A percentile compares a stretch with the other conserved stretches of the same genome.
phyloP scores from a whole-genome alignment of 208 protist species.

The Porcisia hertigi region DNA sequence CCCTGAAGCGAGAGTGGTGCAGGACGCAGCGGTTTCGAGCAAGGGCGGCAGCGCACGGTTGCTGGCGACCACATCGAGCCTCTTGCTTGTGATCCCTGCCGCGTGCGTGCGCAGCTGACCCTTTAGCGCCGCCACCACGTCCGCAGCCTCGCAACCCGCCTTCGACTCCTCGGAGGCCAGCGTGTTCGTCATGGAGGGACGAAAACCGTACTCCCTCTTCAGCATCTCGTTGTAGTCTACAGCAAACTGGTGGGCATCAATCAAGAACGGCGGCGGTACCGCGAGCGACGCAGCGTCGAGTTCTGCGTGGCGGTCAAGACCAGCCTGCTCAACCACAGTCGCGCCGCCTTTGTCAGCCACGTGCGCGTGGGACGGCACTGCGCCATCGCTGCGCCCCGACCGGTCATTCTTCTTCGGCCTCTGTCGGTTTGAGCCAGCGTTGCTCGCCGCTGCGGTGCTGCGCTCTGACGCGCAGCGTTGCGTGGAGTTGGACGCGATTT shows the following conservation, averaged over 20 bases:
- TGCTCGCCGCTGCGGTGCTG: slow-evolving; percentile 6
- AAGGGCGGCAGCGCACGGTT: slow-evolving; percentile 12
- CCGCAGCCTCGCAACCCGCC: neutral
- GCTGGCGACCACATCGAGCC: neutral
- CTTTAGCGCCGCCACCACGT: neutral
- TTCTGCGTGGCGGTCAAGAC: neutral
- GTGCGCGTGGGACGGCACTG: slow-evolving; percentile 1
- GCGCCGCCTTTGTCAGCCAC: slow-evolving; percentile 2
- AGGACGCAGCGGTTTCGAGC: neutral
- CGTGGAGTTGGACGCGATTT: slow-evolving; percentile 5
- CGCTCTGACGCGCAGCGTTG: slow-evolving; percentile 18
- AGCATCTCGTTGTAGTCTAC: slow-evolving; percentile 71
- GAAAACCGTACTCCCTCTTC: slow-evolving; percentile 76
- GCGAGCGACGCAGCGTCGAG: neutral
- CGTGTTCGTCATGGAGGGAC: slow-evolving; percentile 40
- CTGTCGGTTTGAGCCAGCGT: neutral
- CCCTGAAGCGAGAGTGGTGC: neutral
- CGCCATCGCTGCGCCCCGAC: neutral
- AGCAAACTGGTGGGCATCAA: slow-evolving; percentile 80
- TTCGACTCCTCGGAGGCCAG: slow-evolving; percentile 20
- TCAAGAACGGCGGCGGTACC: slow-evolving; percentile 46
- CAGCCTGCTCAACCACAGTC: neutral
- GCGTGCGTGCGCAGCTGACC: slow-evolving; percentile 29
- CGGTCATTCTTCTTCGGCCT: slow-evolving; percentile 5
- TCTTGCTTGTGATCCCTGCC: slow-evolving; percentile 23